These are phyloP conservation scores for Panicum virgatum DNA, from an alignment of 202 grass and related monocot genomes.

Conservation along the genomic window DNA sequence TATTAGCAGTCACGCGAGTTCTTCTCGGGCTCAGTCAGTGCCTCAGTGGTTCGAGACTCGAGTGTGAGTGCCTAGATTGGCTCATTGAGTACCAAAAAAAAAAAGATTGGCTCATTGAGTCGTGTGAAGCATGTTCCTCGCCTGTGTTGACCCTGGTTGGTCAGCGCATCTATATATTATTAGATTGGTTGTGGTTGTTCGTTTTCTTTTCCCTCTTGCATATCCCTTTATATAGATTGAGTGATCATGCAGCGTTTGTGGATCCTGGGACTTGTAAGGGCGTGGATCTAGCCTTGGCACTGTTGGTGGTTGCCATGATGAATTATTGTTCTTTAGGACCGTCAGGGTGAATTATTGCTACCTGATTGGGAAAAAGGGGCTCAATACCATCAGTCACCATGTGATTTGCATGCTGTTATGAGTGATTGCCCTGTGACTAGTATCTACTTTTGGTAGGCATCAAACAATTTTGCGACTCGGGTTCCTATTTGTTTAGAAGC, in stretches of 20 bases:
- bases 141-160: constrained; percentile 50
- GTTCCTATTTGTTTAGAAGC: background rate
- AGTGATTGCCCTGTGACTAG: background rate
- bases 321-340: background rate
- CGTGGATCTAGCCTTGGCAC: constrained; percentile 37
- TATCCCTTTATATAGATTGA: constrained; percentile 32
- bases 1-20: constrained; percentile 30
- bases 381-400: background rate
- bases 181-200: constrained; percentile 23
- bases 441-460: background rate
- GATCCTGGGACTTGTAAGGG: constrained; percentile 26
- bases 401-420: background rate
- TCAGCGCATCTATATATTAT: constrained; percentile 24
- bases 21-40: constrained; percentile 22
- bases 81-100: too few relatives aligned
- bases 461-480: background rate
- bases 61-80: background rate
- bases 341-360: constrained; percentile 15
- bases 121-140: constrained; percentile 12
- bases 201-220: background rate
- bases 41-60: background rate
- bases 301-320: constrained; percentile 38
- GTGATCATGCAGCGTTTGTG: constrained; percentile 44
- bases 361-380: constrained; percentile 13
- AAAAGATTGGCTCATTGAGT: too few relatives aligned